A percentile compares a stretch with the other conserved stretches of the same genome.
These are phyloP conservation scores for Fusarium fujikuroi DNA, from an alignment of 2,329 filamentous ascomycete genomes.

Conservation along the genomic window DNA sequence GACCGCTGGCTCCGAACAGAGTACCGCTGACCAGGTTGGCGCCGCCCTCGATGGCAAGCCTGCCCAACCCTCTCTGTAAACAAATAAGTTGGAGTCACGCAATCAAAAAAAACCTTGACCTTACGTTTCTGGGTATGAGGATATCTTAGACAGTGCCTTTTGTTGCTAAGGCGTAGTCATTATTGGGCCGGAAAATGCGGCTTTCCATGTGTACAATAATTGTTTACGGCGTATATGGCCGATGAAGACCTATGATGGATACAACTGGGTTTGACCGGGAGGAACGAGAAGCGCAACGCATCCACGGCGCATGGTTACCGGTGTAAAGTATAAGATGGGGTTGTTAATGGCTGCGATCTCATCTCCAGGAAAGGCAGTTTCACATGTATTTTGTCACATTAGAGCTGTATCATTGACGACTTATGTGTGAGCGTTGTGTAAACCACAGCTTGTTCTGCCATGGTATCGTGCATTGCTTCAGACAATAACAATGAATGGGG, in stretches of 20 bases:
- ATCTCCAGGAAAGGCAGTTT: constrained; percentile 44
- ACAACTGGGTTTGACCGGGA: constrained; percentile 33
- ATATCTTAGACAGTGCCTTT: constrained; percentile 30
- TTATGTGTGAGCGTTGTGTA: constrained; percentile 33
- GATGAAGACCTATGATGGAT: constrained; percentile 37
- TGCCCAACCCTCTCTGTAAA: constrained; percentile 63
- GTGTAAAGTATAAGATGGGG: constrained; percentile 45
- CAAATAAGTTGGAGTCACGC: constrained; percentile 1
- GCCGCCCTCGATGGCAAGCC: constrained; percentile 60
- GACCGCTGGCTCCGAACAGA: constrained; percentile 58
- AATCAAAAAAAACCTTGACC: constrained; percentile 22
- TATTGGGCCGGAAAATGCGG: constrained; percentile 32
- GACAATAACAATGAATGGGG: background rate
- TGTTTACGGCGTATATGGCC: constrained; percentile 43
- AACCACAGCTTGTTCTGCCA: background rate
- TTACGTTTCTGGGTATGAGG: constrained; percentile 18
- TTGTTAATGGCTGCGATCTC: constrained; percentile 45
- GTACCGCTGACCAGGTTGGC: constrained; percentile 61
- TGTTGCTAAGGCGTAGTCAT: constrained; percentile 32
- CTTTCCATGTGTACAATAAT: constrained; percentile 45
- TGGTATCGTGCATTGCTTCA: background rate
- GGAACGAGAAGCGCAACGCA: constrained; percentile 34
- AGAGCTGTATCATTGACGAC: constrained; percentile 39
- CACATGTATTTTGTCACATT: constrained; percentile 45
- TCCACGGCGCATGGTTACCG: constrained; percentile 34